These are phyloP conservation scores for Astrephomene gubernaculifera DNA, from an alignment of 139 green algal species.

Conservation along the genomic window DNA sequence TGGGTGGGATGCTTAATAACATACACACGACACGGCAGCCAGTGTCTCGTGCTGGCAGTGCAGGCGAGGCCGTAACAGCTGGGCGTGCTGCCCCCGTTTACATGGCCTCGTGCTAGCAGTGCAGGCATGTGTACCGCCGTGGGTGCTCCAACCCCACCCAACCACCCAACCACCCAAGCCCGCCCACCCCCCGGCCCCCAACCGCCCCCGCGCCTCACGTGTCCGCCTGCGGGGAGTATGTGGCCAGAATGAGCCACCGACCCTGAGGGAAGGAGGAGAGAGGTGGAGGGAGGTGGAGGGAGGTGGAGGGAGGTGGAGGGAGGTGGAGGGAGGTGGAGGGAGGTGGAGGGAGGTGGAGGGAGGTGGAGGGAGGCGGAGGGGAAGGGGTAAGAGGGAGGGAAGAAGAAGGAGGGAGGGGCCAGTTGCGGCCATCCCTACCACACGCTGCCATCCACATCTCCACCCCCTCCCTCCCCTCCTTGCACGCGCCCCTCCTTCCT, in stretches of 20 bases:
- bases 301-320: not conserved
- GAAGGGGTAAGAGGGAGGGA: not conserved
- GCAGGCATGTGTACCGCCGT: too few relatives aligned
- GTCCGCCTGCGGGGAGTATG: not conserved
- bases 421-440: not conserved
- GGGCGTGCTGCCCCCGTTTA: too few relatives aligned
- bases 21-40: too few relatives aligned
- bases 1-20: not conserved
- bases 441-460: not conserved
- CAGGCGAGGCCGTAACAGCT: too few relatives aligned
- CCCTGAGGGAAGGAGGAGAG: not conserved
- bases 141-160: too few relatives aligned
- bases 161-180: too few relatives aligned
- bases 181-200: too few relatives aligned
- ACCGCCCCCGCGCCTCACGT: too few relatives aligned
- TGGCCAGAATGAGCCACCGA: slow-evolving; percentile 20
- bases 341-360: not conserved
- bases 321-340: not conserved
- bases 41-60: too few relatives aligned
- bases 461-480: not conserved
- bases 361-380: not conserved
- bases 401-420: not conserved
- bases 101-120: too few relatives aligned
- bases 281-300: not conserved
- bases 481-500: not conserved